Evolutionary conservation across 1,284 basidiomycete genomes (phyloP).

Genomic region (Cutaneotrichosporon arboriforme): DNA sequence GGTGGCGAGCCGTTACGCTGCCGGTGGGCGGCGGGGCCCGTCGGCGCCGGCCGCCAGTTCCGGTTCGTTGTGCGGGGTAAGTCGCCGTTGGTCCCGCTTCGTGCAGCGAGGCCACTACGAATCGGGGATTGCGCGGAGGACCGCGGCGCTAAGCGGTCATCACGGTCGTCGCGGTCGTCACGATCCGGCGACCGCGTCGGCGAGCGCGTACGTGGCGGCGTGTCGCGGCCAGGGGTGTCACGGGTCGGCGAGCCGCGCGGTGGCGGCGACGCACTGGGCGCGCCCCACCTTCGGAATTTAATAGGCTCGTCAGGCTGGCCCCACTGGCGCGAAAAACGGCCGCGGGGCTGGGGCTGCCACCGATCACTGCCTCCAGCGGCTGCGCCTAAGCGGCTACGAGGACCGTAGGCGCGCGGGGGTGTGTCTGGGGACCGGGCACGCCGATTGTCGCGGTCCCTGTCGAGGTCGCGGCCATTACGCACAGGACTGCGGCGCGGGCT

Average conservation of each 20-base stretch:
- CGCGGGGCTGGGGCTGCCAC: neutral
- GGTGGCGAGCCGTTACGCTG: neutral
- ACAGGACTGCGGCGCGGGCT: neutral
- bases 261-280: neutral
- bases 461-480: constrained; percentile 2
- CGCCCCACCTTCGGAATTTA: constrained; percentile 20
- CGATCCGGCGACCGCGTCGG: neutral
- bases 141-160: neutral
- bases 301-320: constrained; percentile 2
- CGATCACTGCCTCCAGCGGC: neutral
- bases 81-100: no score
- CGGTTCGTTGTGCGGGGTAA: neutral
- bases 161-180: neutral
- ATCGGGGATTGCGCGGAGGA: no score
- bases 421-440: neutral
- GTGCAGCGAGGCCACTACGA: no score
- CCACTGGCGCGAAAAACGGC: neutral
- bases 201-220: neutral
- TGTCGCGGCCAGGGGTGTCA: neutral
- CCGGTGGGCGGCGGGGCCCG: neutral
- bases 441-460: neutral
- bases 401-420: neutral
- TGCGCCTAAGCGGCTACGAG: neutral
- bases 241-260: neutral
- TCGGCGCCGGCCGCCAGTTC: constrained; percentile 4